A percentile compares a stretch with the other conserved stretches of the same genome.
These are phyloP conservation scores for Mesembryanthemum crystallinum DNA, from an alignment of 148 eudicot species.

Conservation along the genomic window DNA sequence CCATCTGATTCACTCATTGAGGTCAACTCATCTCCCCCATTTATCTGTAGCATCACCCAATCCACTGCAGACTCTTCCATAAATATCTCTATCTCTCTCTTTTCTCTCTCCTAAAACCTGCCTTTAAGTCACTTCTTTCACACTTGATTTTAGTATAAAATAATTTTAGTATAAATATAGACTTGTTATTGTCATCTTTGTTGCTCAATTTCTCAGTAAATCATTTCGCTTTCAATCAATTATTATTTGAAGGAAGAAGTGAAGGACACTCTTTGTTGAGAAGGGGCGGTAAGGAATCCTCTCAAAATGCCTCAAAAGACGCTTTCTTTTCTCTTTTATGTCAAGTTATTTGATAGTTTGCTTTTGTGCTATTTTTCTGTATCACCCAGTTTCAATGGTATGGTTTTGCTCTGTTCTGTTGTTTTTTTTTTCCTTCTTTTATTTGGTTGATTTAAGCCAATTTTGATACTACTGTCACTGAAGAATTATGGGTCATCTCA, in stretches of 20 bases:
- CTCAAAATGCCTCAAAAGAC: background rate
- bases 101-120: no score
- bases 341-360: background rate
- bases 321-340: background rate
- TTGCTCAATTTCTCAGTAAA: no score
- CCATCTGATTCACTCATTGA: background rate
- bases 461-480: background rate
- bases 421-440: no score
- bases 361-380: background rate
- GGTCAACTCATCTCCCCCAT: background rate
- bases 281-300: conserved; percentile 10
- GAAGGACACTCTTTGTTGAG: conserved; percentile 1
- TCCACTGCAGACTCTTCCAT: no score
- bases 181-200: no score
- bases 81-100: no score
- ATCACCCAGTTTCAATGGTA: background rate
- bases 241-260: background rate
- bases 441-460: background rate
- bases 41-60: background rate
- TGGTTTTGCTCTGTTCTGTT: background rate
- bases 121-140: no score
- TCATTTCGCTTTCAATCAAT: background rate
- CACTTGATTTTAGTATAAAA: no score
- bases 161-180: no score
- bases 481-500: background rate